Conservation (phyloP, 2,329 filamentous ascomycete species). For the Aspergillus ochraceoroseus region DNA sequence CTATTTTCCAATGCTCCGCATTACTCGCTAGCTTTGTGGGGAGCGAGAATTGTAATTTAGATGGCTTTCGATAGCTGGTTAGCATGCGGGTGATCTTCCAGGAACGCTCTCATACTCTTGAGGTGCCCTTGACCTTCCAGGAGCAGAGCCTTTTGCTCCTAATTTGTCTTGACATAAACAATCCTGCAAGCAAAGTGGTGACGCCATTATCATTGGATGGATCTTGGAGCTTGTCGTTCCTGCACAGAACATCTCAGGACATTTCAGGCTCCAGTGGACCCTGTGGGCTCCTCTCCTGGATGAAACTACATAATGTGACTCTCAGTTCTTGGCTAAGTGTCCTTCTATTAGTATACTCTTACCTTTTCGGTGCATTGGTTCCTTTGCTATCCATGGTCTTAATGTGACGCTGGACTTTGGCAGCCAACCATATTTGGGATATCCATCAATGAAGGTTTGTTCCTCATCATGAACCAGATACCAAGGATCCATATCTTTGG, state of each 20-base stretch:
- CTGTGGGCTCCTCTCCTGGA: constrained; percentile 17
- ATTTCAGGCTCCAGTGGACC: constrained; percentile 12
- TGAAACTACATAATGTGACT: constrained; percentile 31
- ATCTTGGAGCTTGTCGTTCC: background rate
- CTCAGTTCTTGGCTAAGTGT: constrained; percentile 13
- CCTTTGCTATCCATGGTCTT: constrained; percentile 21
- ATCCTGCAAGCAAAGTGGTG: constrained; percentile 10
- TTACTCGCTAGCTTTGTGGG: too few species aligned
- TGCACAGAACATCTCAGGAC: too few species aligned
- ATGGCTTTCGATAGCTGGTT: too few species aligned
- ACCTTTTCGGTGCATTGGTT: constrained; percentile 14
- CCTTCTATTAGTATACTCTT: constrained; percentile 7
- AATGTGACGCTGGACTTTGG: constrained; percentile 1
- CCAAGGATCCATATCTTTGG: constrained; percentile 11
- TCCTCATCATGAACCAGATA: constrained; percentile 13
- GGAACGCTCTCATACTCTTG: too few species aligned
- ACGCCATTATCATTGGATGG: constrained; percentile 14
- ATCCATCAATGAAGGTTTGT: constrained; percentile 7
- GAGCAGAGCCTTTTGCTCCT: background rate
- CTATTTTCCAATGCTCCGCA: too few species aligned
- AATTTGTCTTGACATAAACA: background rate
- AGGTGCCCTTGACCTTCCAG: background rate
- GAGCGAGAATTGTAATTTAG: too few species aligned
- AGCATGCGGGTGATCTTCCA: too few species aligned
- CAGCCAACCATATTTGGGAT: constrained; percentile 16